phyloP scores from a whole-genome alignment of 2,329 filamentous ascomycete genomes.

The Neonectria coccinea region DNA sequence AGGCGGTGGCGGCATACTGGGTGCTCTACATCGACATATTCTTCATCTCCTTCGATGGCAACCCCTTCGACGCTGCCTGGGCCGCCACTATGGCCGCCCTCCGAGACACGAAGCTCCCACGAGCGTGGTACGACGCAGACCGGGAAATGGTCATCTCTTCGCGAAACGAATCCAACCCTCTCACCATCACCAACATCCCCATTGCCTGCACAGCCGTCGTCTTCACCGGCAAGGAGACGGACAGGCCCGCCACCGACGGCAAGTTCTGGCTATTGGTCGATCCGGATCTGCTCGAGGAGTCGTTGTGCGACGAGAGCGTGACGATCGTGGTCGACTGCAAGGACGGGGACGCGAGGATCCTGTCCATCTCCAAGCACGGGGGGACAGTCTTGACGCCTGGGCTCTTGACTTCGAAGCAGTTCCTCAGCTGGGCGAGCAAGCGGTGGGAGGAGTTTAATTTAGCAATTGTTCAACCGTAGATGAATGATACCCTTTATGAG shows the following conservation, averaged over 20 bases:
- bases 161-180: slow-evolving; percentile 62
- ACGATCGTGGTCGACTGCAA: slow-evolving; percentile 80
- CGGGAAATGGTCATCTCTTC: slow-evolving; percentile 83
- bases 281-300: slow-evolving; percentile 91
- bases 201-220: slow-evolving; percentile 83
- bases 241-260: slow-evolving; percentile 55
- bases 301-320: slow-evolving; percentile 83
- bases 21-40: slow-evolving; percentile 94
- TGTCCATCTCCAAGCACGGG: slow-evolving; percentile 85
- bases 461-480: slow-evolving; percentile 49
- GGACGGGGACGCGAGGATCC: slow-evolving; percentile 65
- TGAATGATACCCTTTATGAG: slow-evolving; percentile 44
- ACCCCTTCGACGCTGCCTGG: slow-evolving; percentile 93
- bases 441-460: slow-evolving; percentile 53
- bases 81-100: slow-evolving; percentile 84
- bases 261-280: slow-evolving; percentile 85
- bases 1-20: slow-evolving; percentile 87
- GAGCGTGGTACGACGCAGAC: slow-evolving; percentile 86
- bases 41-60: slow-evolving; percentile 92
- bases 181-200: slow-evolving; percentile 75
- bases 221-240: slow-evolving; percentile 74
- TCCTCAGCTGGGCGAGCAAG: slow-evolving; percentile 52
- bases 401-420: slow-evolving; percentile 73
- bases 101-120: slow-evolving; percentile 79
- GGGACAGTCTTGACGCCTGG: slow-evolving; percentile 76